Percentiles rank a stretch among this genome's conserved stretches.
phyloP scores from a whole-genome alignment of 2,329 filamentous ascomycete genomes.

The Nigrograna mackinnonii region DNA sequence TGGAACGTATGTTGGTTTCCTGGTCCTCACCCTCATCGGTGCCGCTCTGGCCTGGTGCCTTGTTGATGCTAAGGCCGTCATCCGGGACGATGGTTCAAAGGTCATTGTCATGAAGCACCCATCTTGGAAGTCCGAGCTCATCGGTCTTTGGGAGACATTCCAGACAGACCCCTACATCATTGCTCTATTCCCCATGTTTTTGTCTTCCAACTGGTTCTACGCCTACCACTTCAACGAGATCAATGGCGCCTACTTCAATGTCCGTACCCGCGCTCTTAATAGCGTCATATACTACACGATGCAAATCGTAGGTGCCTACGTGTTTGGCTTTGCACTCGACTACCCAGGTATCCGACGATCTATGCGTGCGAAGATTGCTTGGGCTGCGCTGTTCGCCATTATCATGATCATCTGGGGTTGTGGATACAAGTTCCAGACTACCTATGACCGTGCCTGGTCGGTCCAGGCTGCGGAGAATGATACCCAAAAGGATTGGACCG shows the following conservation, averaged over 20 bases:
- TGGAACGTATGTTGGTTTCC: conserved; percentile 86
- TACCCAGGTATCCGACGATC: conserved; percentile 60
- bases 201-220: conserved; percentile 80
- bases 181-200: conserved; percentile 80
- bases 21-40: conserved; percentile 78
- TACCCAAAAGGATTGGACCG: conserved; percentile 65
- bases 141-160: conserved; percentile 76
- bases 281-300: conserved; percentile 77
- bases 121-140: conserved; percentile 78
- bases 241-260: conserved; percentile 72
- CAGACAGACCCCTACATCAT: conserved; percentile 72
- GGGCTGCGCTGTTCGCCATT: conserved; percentile 65
- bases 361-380: conserved; percentile 67
- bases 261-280: conserved; percentile 76
- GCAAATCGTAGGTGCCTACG: conserved; percentile 75
- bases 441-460: conserved; percentile 55
- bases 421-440: conserved; percentile 75
- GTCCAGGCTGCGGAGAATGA: conserved; percentile 21
- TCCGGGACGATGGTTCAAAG: conserved; percentile 75
- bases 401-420: conserved; percentile 84
- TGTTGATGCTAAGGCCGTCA: conserved; percentile 71
- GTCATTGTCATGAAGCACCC: conserved; percentile 92
- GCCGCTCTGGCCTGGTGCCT: conserved; percentile 71
- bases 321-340: conserved; percentile 76
- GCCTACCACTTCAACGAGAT: conserved; percentile 78